A percentile compares a stretch with the other conserved stretches of the same genome.
Evolutionary conservation across 345 rosid genomes (phyloP).

Genomic region (Eutrema japonicum): DNA sequence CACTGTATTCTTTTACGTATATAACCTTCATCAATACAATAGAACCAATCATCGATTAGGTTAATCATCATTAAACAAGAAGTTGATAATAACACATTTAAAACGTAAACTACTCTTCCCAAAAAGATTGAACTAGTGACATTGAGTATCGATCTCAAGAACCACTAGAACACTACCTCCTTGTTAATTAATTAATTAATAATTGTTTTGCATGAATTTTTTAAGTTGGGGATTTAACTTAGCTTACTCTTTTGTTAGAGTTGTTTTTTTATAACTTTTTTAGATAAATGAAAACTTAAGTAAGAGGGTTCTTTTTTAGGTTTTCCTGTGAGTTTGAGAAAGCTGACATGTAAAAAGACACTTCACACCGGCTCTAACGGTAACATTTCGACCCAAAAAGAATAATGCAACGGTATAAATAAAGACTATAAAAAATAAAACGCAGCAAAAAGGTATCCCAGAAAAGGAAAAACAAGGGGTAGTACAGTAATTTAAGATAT

Average conservation of each 20-base stretch:
- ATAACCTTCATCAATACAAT: too few relatives aligned
- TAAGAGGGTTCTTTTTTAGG: neutral
- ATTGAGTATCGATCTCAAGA: too few relatives aligned
- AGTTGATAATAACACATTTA: too few relatives aligned
- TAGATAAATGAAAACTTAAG: neutral
- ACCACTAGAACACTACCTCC: too few relatives aligned
- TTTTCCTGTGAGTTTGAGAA: neutral
- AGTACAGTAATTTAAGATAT: constrained; percentile 10
- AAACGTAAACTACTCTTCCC: too few relatives aligned
- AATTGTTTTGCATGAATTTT: too few relatives aligned
- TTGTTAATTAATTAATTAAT: too few relatives aligned
- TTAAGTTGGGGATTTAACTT: too few relatives aligned
- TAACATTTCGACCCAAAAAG: neutral
- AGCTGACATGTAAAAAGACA: neutral
- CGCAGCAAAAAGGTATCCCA: neutral
- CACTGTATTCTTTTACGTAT: too few relatives aligned
- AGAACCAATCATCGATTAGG: too few relatives aligned
- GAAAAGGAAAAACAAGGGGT: neutral
- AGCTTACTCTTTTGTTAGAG: neutral
- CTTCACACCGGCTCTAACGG: neutral
- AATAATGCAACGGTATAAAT: neutral
- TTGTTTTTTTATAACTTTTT: neutral
- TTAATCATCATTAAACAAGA: too few relatives aligned
- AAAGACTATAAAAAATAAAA: neutral
- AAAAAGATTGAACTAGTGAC: too few relatives aligned